These are phyloP conservation scores for Hansenula anomala DNA, from an alignment of 1,139 yeast species.

Conservation along the genomic window DNA sequence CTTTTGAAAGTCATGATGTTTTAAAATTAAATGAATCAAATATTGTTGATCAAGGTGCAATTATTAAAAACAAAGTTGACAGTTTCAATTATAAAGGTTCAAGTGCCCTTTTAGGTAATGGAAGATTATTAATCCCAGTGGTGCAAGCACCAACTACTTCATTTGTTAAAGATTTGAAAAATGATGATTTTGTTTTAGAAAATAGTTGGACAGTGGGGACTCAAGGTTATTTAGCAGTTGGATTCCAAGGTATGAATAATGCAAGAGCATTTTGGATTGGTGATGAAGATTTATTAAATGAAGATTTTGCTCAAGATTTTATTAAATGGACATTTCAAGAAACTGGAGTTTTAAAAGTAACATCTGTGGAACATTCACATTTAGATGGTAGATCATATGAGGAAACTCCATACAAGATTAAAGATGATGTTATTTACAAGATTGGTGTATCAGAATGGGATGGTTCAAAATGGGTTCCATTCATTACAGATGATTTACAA, in stretches of 20 bases:
- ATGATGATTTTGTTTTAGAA: constrained; percentile 34
- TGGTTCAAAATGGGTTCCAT: constrained; percentile 66
- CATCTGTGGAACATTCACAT: constrained; percentile 42
- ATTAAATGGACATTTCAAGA: constrained; percentile 75
- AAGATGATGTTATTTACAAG: constrained; percentile 60
- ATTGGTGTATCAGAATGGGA: constrained; percentile 65
- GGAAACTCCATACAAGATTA: constrained; percentile 58
- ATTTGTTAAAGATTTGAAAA: constrained; percentile 37
- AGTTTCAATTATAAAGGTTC: constrained; percentile 38
- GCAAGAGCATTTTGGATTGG: constrained; percentile 86
- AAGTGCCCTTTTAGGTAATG: constrained; percentile 53
- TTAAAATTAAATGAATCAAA: constrained; percentile 18
- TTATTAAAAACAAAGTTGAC: constrained; percentile 10
- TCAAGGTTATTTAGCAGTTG: constrained; percentile 76
- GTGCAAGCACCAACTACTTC: constrained; percentile 67
- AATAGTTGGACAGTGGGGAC: constrained; percentile 81
- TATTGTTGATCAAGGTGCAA: constrained; percentile 18
- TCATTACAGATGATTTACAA: constrained; percentile 55
- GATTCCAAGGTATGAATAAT: constrained; percentile 74
- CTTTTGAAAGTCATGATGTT: constrained; percentile 12
- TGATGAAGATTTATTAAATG: constrained; percentile 32
- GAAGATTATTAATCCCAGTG: constrained; percentile 66
- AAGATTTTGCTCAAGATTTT: constrained; percentile 23
- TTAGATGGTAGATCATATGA: constrained; percentile 42
- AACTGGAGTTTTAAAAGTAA: constrained; percentile 56